Percentiles rank a stretch among this genome's conserved stretches.
Evolutionary conservation across 2,329 filamentous ascomycete species (phyloP).

Genomic region (Sclerotinia subarctica): DNA sequence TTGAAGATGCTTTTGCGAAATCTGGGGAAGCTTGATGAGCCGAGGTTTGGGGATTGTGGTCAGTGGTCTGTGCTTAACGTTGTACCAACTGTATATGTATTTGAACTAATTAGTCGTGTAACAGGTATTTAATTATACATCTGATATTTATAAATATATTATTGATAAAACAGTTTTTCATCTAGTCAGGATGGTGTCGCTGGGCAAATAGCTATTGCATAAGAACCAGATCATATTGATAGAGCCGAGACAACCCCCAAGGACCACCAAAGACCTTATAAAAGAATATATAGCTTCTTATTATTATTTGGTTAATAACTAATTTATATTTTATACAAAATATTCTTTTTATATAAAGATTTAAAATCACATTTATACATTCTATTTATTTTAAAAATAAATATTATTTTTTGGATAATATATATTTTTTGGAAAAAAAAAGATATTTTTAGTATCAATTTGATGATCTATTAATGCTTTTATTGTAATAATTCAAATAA

Average conservation of each 20-base stretch:
- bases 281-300: too few relatives aligned
- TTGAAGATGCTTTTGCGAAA: conserved; percentile 2
- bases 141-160: neutral
- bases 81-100: neutral
- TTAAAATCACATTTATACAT: neutral
- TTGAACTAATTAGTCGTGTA: neutral
- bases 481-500: too few relatives aligned
- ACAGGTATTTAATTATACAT: neutral
- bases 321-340: too few relatives aligned
- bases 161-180: neutral
- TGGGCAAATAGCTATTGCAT: too few relatives aligned
- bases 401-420: too few relatives aligned
- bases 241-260: neutral
- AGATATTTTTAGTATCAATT: too few relatives aligned
- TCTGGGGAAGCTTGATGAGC: conserved; percentile 13
- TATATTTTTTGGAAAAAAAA: too few relatives aligned
- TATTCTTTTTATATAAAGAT: neutral
- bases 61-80: neutral
- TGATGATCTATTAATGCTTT: too few relatives aligned
- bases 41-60: neutral
- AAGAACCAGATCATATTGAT: neutral
- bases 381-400: too few relatives aligned
- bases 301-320: too few relatives aligned
- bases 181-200: too few relatives aligned
- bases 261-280: too few relatives aligned